Conservation (phyloP, 1,284 basidiomycete species). For the Malassezia vespertilionis region DNA sequence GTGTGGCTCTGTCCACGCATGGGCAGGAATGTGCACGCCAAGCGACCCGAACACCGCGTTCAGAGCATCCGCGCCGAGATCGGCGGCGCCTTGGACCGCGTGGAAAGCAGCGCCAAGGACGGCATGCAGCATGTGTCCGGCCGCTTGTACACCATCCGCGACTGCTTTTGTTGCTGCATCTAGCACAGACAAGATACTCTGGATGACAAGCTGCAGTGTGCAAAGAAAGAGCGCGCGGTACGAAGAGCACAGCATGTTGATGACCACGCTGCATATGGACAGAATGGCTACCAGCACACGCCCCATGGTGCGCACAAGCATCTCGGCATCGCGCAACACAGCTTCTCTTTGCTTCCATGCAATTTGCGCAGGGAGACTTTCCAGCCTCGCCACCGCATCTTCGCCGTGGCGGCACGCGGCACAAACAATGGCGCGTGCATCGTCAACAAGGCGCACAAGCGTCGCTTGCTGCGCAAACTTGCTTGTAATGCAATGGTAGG, state of each 20-base stretch:
- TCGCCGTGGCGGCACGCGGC: neutral
- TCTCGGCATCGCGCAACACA: neutral
- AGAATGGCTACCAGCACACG: slow-evolving; percentile 1
- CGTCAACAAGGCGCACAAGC: neutral
- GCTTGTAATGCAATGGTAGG: neutral
- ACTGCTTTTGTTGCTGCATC: slow-evolving; percentile 11
- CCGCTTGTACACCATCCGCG: slow-evolving; percentile 4
- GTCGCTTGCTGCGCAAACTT: neutral
- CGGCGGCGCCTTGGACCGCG: slow-evolving; percentile 3
- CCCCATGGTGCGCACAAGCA: neutral
- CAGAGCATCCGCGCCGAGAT: slow-evolving; percentile 2
- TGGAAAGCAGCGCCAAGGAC: neutral
- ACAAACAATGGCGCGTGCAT: neutral
- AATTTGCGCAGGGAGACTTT: neutral
- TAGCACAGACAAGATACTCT: slow-evolving; percentile 3
- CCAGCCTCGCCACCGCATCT: neutral
- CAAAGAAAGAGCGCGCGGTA: slow-evolving; percentile 12
- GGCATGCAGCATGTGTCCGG: slow-evolving; percentile 3
- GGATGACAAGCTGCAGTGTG: slow-evolving; percentile 10
- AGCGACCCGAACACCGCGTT: slow-evolving; percentile 8
- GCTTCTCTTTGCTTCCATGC: neutral
- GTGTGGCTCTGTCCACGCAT: slow-evolving; percentile 3
- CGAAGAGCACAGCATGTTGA: neutral
- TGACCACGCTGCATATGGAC: neutral
- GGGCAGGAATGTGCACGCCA: slow-evolving; percentile 2